Conservation (phyloP, 345 rosid species). For the Sisymbrium irio region DNA sequence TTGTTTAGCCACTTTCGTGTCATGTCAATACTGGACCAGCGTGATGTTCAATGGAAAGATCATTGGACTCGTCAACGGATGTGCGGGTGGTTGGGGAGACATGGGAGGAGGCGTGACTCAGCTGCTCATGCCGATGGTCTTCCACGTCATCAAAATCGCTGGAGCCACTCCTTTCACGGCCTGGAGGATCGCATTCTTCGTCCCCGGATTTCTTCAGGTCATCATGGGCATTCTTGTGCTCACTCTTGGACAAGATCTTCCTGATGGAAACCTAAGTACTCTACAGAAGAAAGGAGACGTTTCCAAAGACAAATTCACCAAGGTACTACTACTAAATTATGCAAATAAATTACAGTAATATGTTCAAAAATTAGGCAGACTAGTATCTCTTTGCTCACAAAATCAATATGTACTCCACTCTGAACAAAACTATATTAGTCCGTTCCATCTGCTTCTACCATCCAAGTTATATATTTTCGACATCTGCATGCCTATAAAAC, state of each 20-base stretch:
- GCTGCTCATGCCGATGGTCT: conserved; percentile 72
- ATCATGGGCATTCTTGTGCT: conserved; percentile 61
- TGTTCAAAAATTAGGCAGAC: not conserved
- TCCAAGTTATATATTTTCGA: not conserved
- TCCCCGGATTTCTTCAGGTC: conserved; percentile 62
- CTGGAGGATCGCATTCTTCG: conserved; percentile 78
- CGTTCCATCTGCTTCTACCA: not conserved
- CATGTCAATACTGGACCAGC: conserved; percentile 83
- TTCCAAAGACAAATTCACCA: conserved; percentile 64
- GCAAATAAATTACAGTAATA: not conserved
- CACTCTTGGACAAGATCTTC: conserved; percentile 77
- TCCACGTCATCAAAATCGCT: conserved; percentile 40
- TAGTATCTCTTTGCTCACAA: too few relatives aligned
- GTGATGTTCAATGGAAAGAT: conserved; percentile 78
- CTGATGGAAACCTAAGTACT: conserved; percentile 68
- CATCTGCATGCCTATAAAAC: not conserved
- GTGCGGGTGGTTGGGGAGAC: conserved; percentile 84
- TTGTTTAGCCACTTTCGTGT: conserved; percentile 79
- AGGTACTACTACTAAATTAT: conserved; percentile 43
- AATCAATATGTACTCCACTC: too few relatives aligned
- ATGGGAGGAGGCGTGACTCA: conserved; percentile 89
- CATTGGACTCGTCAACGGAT: conserved; percentile 73
- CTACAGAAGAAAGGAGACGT: conserved; percentile 64
- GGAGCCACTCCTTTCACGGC: conserved; percentile 71
- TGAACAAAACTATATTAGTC: not conserved